Evolutionary conservation across 768 basidiomycete species (phyloP).

Genomic region (Termitomyces sp.): DNA sequence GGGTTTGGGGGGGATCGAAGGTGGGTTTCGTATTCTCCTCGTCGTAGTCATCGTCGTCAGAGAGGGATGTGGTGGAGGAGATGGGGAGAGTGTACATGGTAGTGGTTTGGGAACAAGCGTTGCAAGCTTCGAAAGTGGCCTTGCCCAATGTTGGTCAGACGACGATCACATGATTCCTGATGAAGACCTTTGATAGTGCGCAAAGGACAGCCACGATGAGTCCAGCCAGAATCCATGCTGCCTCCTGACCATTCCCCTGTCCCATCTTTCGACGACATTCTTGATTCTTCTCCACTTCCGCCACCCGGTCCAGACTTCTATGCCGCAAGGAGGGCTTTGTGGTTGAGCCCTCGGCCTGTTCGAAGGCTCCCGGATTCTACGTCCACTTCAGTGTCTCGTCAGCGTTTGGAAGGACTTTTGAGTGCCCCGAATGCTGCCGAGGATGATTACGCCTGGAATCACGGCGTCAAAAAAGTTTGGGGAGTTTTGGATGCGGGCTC

Average conservation of each 20-base stretch:
- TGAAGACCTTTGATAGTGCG: background rate
- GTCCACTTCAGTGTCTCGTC: constrained; percentile 30
- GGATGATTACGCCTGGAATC: constrained; percentile 49
- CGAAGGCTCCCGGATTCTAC: background rate
- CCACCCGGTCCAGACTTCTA: constrained; percentile 63
- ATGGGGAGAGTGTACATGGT: constrained; percentile 49
- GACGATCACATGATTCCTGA: constrained; percentile 11
- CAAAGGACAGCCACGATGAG: background rate
- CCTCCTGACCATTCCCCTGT: background rate
- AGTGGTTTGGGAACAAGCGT: constrained; percentile 23
- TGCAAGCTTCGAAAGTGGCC: background rate
- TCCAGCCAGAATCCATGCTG: constrained; percentile 4
- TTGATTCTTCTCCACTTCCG: constrained; percentile 38
- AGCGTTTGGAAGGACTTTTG: constrained; percentile 48
- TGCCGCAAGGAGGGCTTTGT: constrained; percentile 53
- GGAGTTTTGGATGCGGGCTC: constrained; percentile 53
- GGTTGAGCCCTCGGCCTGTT: constrained; percentile 36
- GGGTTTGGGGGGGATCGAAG: constrained; percentile 43
- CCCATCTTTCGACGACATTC: constrained; percentile 30
- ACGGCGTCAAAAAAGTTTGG: constrained; percentile 58
- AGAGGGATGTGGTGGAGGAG: constrained; percentile 76
- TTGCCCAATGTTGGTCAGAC: constrained; percentile 9
- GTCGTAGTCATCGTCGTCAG: constrained; percentile 68
- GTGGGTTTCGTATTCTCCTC: constrained; percentile 36
- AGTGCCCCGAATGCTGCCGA: constrained; percentile 38